Evolutionary conservation across 139 green algal genomes (phyloP), one percentile per base, ranked within the genome.

Genomic region (Asterochloris erici): DNA sequence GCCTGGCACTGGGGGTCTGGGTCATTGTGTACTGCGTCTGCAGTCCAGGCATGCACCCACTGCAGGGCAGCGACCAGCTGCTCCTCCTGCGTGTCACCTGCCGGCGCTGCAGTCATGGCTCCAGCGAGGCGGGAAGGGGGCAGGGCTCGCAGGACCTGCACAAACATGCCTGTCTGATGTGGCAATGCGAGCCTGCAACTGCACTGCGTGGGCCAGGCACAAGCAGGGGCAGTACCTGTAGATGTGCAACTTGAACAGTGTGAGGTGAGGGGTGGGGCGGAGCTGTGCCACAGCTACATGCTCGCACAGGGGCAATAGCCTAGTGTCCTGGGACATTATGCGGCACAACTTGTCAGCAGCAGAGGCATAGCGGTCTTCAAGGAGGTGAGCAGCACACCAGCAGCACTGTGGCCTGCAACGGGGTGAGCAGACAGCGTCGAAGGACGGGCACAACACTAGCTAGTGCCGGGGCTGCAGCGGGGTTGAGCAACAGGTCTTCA

Each of bases 101-200:
- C 60, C 19, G 1, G 38, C 60, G 26, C 47, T 24, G 60, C 74
- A 64, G 29, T 70, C 76, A 91, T 81, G 12, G 90, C 88, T 11
- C 77, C 87, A 26, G 88, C 89, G 17, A 96, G 73, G 16, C 88
- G 80, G 4, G 89, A 82, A 9, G 87, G 77, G 4, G 93, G 87
- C 16, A 96, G 73, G 27, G 85, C 78, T 9, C 80, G 83, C 16
- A 92, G 69, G 15, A 85, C 77, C 82, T 85, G 76, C 64, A 78
- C 14, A 21, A 14, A 63, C 0, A 1, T n/a, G 17, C 15, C 29
- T 63, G 28, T 63, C 15, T 14, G 61, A 9, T 66, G 74, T 79
- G 23, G n/a, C 71, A 77, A 60, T 10, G 1, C 10, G 26, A 38
- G 71, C n/a, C 71, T 9, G 14, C 23, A 24, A 29, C 19, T 77